Evolutionary conservation across 2,329 filamentous ascomycete species (phyloP), one percentile per base, ranked within the genome.

Genomic region (Aspergillus fischeri): DNA sequence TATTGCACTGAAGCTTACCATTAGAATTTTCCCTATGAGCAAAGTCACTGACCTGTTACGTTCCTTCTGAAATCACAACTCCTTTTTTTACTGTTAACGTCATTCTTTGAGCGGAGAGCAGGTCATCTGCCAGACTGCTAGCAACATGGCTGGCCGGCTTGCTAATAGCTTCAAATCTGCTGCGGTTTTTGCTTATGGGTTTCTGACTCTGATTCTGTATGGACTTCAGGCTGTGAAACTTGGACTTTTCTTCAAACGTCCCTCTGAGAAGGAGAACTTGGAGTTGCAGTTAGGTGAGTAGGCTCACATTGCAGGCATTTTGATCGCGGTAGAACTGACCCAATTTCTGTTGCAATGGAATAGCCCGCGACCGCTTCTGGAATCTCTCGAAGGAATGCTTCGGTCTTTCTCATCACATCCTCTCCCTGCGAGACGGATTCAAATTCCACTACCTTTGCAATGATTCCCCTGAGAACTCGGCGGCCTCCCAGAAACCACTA

Each of bases 361-460:
- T 57, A 84, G 83, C 80, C 53, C 78, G 78, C 61, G 71, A 81
- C 59, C 73, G 75, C 42, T 75, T 84, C 62, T 86, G 83, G 83
- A 78, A 81, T 59, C 73, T 85, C 8, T 77, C 77, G 11, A 75
- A 77, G 52, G 68, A 75, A n/a, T 75, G 76, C 35, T 71, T 73
- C 10, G 77, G 75, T 17, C 74, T 83, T 45, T 73, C 69, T 24
- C 83, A 86, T 66, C 72, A 76, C 28, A 83, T 85, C 62, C 73
- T 82, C 59, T 78, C 72, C 47, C 72, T 83, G 14, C 72, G 72
- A 41, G 77, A 73, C 57, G 80, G 80, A 0, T 72, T 79, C 59
- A 79, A 78, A 61, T 77, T 86, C 28, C 83, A 86, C 66, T 85
- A 85, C 63, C 71, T 85, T 53, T 74, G 74, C 64, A 81, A 73